Evolutionary conservation across 495 filamentous ascomycete genomes (phyloP).

Genomic region (Aspergillus ellipticus): DNA sequence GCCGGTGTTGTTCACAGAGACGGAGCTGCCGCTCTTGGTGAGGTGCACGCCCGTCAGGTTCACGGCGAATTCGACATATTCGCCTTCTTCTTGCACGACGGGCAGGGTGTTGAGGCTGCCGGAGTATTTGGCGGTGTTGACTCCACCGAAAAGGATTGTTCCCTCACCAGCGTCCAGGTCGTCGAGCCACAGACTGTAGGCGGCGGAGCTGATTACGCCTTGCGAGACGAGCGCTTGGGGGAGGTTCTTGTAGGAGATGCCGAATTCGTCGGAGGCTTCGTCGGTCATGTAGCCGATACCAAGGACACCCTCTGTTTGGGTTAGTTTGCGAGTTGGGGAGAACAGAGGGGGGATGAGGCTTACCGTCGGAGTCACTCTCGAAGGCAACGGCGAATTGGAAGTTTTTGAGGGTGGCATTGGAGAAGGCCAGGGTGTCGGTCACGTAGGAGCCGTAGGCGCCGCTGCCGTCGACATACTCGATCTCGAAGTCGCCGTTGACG

Average conservation of each 20-base stretch:
- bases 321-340: too few species aligned
- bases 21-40: constrained; percentile 25
- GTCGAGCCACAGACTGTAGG: constrained; percentile 54
- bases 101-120: constrained; percentile 65
- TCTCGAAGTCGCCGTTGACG: constrained; percentile 68
- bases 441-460: constrained; percentile 72
- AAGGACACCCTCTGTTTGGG: constrained; percentile 44
- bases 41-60: constrained; percentile 51
- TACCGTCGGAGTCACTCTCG: constrained; percentile 47
- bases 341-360: constrained; percentile 26
- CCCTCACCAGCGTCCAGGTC: constrained; percentile 55
- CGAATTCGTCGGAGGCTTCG: constrained; percentile 55
- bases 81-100: constrained; percentile 49
- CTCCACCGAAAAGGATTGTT: constrained; percentile 75
- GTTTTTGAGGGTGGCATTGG: constrained; percentile 45
- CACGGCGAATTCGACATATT: constrained; percentile 67
- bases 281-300: constrained; percentile 74
- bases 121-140: constrained; percentile 67
- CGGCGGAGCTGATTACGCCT: constrained; percentile 62
- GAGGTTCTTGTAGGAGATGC: constrained; percentile 61
- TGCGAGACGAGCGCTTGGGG: constrained; percentile 61
- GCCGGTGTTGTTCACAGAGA: constrained; percentile 31
- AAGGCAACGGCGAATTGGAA: constrained; percentile 79
- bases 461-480: constrained; percentile 75
- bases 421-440: constrained; percentile 65